A percentile compares a stretch with the other conserved stretches of the same genome.
These are phyloP conservation scores for Jaapia argillacea DNA, from an alignment of 768 basidiomycete species.

Conservation along the genomic window DNA sequence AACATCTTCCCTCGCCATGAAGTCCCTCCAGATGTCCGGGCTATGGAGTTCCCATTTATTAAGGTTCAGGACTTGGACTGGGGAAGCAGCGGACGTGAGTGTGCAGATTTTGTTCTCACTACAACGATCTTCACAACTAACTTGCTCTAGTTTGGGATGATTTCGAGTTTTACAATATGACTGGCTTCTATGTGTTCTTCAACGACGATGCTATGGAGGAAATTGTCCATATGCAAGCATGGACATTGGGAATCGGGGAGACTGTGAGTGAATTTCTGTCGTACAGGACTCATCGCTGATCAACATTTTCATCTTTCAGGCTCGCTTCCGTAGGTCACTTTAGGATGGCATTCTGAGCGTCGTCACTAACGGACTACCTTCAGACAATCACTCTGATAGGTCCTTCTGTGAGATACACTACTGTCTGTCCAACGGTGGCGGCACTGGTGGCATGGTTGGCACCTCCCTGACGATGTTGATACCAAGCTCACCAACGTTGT, in stretches of 20 bases:
- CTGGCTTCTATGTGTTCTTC: conserved; percentile 19
- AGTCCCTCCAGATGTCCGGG: conserved; percentile 10
- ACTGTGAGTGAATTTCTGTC: conserved; percentile 7
- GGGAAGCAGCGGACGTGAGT: conserved; percentile 12
- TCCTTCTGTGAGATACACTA: conserved; percentile 15
- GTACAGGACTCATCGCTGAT: too few relatives aligned
- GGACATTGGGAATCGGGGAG: conserved; percentile 17
- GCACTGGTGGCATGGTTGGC: background rate
- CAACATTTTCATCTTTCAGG: background rate
- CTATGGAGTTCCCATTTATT: conserved; percentile 15
- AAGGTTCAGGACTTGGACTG: conserved; percentile 16
- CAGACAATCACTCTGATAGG: conserved; percentile 8
- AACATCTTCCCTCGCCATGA: conserved; percentile 9
- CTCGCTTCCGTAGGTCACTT: background rate
- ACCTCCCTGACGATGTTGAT: background rate
- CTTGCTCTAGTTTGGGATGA: conserved; percentile 8
- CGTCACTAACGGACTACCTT: background rate
- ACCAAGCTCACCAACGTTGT: background rate
- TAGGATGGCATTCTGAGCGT: background rate
- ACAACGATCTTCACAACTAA: background rate
- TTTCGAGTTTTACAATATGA: conserved; percentile 20
- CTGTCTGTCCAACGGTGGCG: conserved; percentile 11
- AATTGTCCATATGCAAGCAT: conserved; percentile 17
- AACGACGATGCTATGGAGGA: conserved; percentile 15
- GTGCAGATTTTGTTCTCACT: background rate